Evolutionary conservation across 1,284 basidiomycete species (phyloP), one percentile per base, ranked within the genome.

Genomic region (Meripilus lineatus): DNA sequence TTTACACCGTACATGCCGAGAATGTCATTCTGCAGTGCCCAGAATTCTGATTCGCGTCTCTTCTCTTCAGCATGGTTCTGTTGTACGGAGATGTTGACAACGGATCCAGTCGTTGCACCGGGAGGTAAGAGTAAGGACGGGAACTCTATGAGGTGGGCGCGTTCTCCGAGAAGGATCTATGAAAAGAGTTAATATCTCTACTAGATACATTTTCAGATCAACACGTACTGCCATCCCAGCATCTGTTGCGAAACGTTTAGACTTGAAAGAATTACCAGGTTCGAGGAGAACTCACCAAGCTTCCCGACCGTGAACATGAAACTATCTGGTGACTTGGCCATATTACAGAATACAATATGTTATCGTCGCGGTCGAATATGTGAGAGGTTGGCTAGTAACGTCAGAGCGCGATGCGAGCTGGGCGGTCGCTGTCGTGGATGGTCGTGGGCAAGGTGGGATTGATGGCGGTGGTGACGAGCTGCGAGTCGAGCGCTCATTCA

Each of bases 141-240:
- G 62, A 97, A 97, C 65, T 97, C 93, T 58, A 97, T 94, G 26
- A 95, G 74, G 59, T 96, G 93, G 4, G 92, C 92, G 35, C 91
- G 79, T 61, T 93, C 90, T 5, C 92, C 92, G 4, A 95, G 78
- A 7, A 95, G 77, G 53, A 94, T 94, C 89, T 91, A 61, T 7
- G 35, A 18, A 21, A 24, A 32, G 8, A 14, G 13, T 6, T 21
- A 26, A 5, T 30, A 28, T 5, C 22, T 5, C 7, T 6, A 13
- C 15, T 15, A n/a, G 45, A 40, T 40, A 32, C 42, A 43, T 39
- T 34, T 38, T 32, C 17, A 38, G 3, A 6, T 38, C 34, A 32
- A 50, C 21, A 52, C 78, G 56, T 67, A 88, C 86, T 58, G 87
- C 87, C 87, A 89, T 88, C 54, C 86, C 86, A 46, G 84, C 84